Base-by-base conservation (phyloP, 257 asterid species). In the Nemophila menziesii region DNA sequence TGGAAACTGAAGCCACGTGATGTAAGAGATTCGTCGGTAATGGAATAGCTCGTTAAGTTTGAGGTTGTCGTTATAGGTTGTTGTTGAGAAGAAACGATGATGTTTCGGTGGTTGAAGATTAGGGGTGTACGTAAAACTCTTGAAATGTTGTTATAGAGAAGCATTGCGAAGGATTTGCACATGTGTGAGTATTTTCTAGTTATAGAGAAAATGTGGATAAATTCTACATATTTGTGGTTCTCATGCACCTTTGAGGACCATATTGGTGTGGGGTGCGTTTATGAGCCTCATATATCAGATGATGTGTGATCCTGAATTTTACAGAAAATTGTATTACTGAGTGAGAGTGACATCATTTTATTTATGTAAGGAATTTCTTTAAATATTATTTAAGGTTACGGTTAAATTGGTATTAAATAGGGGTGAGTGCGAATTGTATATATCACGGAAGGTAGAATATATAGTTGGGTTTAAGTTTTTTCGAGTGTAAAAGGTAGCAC, bases 1-100 rank as follows among this genome's bases (percentile, higher is more conserved):
- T 85, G 92, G 73, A 89, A 55, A 2, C 54, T 78, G 87, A 80
- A 84, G 37, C 96, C 98, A 20, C 90, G 87, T 3, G 93, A 62
- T 12, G 71, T 22, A 36, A 89, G 74, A 0, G 77, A 57, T 11
- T 66, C 79, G 67, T 75, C 89, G 60, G 95, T 62, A 64, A 75
- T 39, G 5, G 94, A 54, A 55, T 41, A 50, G 56, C 20, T 52
- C 3, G 60, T 21, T 18, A 52, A 12, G 11, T 13, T 58, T 5
- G 61, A 5, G 2, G 53, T 4, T 17, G 75, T 15, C 26, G 64
- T 23, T 20, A 51, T 11, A 8, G 66, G 5, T 11, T 40, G 52
- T 11, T 27, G 65, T 22, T 69, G 73, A 48, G 73, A 56, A 2
- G 22, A 20, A 22, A 60, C 33, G 58, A 66, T 49, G 58, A 56